Conservation (phyloP, 768 basidiomycete genomes). For the Termitomyces sp. region DNA sequence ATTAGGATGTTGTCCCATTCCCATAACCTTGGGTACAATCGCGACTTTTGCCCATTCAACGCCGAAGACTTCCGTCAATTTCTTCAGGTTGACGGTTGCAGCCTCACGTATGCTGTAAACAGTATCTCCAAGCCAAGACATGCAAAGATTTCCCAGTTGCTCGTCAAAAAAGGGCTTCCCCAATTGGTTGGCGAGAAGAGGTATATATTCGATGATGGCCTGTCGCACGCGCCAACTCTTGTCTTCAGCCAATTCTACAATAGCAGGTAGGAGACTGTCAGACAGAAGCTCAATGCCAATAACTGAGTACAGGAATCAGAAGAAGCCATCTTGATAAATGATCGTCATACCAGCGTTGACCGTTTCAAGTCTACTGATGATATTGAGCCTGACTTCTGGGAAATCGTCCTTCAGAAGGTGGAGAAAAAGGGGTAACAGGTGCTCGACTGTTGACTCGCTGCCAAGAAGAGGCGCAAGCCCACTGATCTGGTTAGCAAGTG, state of each 20-base stretch:
- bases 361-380: constrained; percentile 96
- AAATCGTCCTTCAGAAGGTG: constrained; percentile 98
- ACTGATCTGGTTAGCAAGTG: constrained; percentile 92
- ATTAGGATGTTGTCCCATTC: constrained; percentile 95
- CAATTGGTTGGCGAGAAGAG: constrained; percentile 96
- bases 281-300: constrained; percentile 95
- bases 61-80: constrained; percentile 96
- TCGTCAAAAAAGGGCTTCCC: constrained; percentile 98
- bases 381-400: constrained; percentile 94
- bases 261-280: constrained; percentile 93
- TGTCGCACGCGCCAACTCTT: constrained; percentile 99
- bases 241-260: constrained; percentile 96
- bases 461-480: constrained; percentile 93
- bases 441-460: constrained; percentile 90
- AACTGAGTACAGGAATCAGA: constrained; percentile 43
- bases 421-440: constrained; percentile 94
- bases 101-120: constrained; percentile 98
- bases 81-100: constrained; percentile 95
- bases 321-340: constrained; percentile 7
- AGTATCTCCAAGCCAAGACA: constrained; percentile 98
- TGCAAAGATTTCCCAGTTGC: constrained; percentile 92
- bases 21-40: constrained; percentile 95
- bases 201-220: constrained; percentile 99
- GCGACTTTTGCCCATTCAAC: constrained; percentile 94
- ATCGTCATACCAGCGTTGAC: constrained; percentile 78